These are phyloP conservation scores for Epichloe glyceriae DNA, from an alignment of 2,329 filamentous ascomycete species.

Conservation along the genomic window DNA sequence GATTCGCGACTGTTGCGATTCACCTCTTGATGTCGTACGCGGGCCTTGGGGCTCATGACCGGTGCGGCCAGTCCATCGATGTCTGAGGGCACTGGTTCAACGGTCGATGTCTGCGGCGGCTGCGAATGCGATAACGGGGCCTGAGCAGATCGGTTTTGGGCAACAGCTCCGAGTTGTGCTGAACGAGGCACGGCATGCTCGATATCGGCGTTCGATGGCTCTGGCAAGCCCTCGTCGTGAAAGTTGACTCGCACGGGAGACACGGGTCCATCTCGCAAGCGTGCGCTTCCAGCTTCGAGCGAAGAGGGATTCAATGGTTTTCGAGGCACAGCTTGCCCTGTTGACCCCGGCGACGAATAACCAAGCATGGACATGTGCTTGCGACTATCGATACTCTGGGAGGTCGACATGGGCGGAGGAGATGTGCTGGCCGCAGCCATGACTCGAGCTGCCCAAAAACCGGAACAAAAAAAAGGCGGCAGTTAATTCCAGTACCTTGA, in stretches of 20 bases:
- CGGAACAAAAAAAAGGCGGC: background rate
- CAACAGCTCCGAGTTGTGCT: conserved; percentile 13
- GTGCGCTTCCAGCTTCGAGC: conserved; percentile 18
- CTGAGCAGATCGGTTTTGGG: background rate
- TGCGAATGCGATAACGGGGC: background rate
- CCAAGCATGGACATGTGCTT: conserved; percentile 8
- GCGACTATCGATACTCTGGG: conserved; percentile 13
- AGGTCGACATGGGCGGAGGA: conserved; percentile 18
- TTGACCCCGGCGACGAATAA: conserved; percentile 6
- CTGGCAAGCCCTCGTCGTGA: conserved; percentile 38
- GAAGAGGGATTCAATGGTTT: conserved; percentile 25
- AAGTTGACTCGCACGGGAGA: conserved; percentile 45
- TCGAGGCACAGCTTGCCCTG: conserved; percentile 13
- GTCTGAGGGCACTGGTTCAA: background rate
- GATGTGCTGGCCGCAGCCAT: conserved; percentile 25
- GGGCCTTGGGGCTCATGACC: conserved; percentile 19
- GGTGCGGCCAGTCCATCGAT: conserved; percentile 10
- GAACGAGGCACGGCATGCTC: conserved; percentile 24
- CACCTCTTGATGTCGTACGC: conserved; percentile 21
- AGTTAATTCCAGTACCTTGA: background rate
- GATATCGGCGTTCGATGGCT: conserved; percentile 39
- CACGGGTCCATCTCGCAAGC: conserved; percentile 37
- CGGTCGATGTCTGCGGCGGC: conserved; percentile 1
- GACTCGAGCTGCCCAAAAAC: conserved; percentile 7
- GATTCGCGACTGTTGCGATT: conserved; percentile 41